Evolutionary conservation across 2,329 filamentous ascomycete species (phyloP).

Genomic region (Exserohilum rostratum): DNA sequence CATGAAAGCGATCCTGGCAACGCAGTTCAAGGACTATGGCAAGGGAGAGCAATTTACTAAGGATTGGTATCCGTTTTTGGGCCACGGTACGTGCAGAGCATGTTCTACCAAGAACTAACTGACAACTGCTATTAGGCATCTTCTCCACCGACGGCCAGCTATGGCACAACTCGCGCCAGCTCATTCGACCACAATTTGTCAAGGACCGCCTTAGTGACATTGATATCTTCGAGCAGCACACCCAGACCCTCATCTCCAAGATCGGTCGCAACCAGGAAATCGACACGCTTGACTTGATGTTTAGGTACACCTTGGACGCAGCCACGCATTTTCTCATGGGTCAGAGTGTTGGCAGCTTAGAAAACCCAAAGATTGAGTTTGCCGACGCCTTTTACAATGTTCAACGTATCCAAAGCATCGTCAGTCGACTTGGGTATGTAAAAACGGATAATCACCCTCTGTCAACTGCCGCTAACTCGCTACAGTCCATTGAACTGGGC

Average conservation of each 20-base stretch:
- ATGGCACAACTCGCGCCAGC: conserved; percentile 81
- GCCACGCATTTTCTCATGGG: conserved; percentile 88
- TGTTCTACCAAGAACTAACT: neutral
- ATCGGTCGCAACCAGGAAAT: conserved; percentile 63
- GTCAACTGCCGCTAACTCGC: conserved; percentile 6
- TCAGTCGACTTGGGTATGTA: conserved; percentile 66
- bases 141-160: conserved; percentile 75
- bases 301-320: conserved; percentile 77
- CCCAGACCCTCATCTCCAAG: conserved; percentile 72
- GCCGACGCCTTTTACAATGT: conserved; percentile 83
- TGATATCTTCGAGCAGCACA: conserved; percentile 79
- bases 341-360: conserved; percentile 68
- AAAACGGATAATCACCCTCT: neutral
- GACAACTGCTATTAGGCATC: conserved; percentile 49
- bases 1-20: conserved; percentile 87
- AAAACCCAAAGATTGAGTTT: conserved; percentile 68
- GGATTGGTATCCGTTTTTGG: conserved; percentile 78
- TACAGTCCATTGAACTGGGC: conserved; percentile 64
- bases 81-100: conserved; percentile 66
- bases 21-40: conserved; percentile 84
- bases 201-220: conserved; percentile 83
- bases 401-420: conserved; percentile 73
- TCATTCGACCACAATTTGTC: conserved; percentile 86
- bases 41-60: conserved; percentile 77
- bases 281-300: conserved; percentile 78